A percentile compares a stretch with the other conserved stretches of the same genome.
These are phyloP conservation scores for Silene latifolia DNA, from an alignment of 148 eudicot species.

Conservation along the genomic window DNA sequence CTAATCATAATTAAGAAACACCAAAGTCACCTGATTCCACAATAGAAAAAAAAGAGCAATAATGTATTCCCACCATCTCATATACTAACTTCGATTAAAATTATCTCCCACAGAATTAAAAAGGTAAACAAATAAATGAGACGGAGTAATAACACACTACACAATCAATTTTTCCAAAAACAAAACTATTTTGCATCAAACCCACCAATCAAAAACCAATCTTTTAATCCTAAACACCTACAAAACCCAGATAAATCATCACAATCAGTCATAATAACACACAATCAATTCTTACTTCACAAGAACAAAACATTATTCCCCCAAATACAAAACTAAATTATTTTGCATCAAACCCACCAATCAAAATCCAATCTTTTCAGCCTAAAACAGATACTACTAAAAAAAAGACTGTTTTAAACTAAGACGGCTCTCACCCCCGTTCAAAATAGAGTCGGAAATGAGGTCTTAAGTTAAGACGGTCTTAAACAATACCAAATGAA, in stretches of 20 bases:
- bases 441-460: neutral
- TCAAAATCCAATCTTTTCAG: conserved; percentile 8
- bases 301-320: neutral
- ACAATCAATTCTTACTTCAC: neutral
- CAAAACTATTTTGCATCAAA: no score
- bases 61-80: neutral
- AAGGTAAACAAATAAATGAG: no score
- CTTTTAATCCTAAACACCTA: neutral
- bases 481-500: no score
- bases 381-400: neutral
- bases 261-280: neutral
- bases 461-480: no score
- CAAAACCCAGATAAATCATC: no score
- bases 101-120: no score
- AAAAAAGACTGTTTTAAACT: no score
- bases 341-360: neutral
- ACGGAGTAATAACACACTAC: no score
- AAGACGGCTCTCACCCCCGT: no score
- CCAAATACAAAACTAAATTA: conserved; percentile 4
- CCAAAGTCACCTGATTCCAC: neutral
- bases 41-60: neutral
- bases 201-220: neutral
- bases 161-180: no score
- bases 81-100: no score
- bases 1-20: neutral